Percentiles rank a stretch among this genome's conserved stretches.
Conservation (phyloP, 306 rosid genomes). For the Hippophae gyantsensis region DNA sequence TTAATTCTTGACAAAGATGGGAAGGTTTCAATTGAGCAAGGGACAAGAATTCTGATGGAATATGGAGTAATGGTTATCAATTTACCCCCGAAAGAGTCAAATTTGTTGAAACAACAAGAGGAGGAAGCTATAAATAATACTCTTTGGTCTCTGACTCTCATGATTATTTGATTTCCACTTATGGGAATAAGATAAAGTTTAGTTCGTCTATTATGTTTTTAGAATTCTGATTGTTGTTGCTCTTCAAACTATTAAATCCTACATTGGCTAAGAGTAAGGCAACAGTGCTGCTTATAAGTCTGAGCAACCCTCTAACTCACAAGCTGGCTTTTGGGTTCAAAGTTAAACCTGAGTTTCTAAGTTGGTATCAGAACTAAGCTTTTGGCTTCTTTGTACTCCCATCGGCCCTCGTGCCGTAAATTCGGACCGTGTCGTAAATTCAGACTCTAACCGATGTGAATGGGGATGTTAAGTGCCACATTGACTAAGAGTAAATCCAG, state of each 20-base stretch:
- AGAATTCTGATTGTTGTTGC: neutral
- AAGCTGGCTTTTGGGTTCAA: too few relatives aligned
- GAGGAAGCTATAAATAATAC: constrained; percentile 25
- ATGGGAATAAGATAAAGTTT: constrained; percentile 26
- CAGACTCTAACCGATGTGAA: too few relatives aligned
- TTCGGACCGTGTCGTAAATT: too few relatives aligned
- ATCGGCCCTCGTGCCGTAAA: too few relatives aligned
- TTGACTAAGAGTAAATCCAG: too few relatives aligned
- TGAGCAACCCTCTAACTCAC: too few relatives aligned
- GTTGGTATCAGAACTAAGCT: too few relatives aligned
- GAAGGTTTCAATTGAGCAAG: constrained; percentile 19
- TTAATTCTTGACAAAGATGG: constrained; percentile 32
- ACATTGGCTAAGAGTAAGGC: too few relatives aligned
- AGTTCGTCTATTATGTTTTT: neutral
- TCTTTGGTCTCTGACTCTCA: constrained; percentile 36
- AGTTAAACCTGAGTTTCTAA: too few relatives aligned
- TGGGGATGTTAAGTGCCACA: too few relatives aligned
- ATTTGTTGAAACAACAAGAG: constrained; percentile 26
- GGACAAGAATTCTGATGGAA: constrained; percentile 22
- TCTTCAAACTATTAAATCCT: constrained; percentile 6
- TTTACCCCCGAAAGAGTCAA: constrained; percentile 25
- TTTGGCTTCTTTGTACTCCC: too few relatives aligned
- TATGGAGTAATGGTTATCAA: constrained; percentile 35
- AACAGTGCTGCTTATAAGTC: too few relatives aligned
- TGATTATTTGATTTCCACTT: constrained; percentile 28